Evolutionary conservation across 108 stramenopile genomes (phyloP).

Genomic region (Cyclotella atomus): DNA sequence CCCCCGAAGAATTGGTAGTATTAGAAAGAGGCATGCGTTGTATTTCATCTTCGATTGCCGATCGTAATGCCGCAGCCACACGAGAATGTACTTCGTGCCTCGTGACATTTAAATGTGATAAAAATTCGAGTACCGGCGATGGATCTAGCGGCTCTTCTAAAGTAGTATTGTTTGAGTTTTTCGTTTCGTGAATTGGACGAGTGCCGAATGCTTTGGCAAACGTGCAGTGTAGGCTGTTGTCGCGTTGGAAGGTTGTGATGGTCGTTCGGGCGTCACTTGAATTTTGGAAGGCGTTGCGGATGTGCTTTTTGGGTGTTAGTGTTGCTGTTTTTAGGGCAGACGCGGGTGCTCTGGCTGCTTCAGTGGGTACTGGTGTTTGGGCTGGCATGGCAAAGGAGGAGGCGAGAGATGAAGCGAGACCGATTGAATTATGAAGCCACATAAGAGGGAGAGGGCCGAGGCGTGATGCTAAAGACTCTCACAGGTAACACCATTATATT

Average conservation of each 20-base stretch:
- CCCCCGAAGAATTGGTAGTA: constrained; percentile 4
- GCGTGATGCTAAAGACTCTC: too few relatives aligned
- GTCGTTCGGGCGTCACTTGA: constrained; percentile 61
- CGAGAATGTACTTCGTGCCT: constrained; percentile 83
- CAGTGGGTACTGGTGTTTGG: background rate
- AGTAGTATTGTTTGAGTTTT: background rate
- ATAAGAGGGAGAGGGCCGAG: too few relatives aligned
- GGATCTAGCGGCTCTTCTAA: constrained; percentile 72
- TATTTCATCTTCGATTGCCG: constrained; percentile 82
- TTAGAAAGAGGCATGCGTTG: constrained; percentile 59
- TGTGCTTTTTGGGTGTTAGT: constrained; percentile 23
- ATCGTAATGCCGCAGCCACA: constrained; percentile 68
- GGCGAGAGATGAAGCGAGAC: too few relatives aligned
- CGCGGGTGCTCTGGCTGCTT: background rate
- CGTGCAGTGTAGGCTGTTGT: constrained; percentile 77
- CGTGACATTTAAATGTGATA: constrained; percentile 74
- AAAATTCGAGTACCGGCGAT: constrained; percentile 76
- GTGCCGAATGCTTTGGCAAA: constrained; percentile 83
- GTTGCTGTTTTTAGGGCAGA: constrained; percentile 6
- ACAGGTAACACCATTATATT: too few relatives aligned
- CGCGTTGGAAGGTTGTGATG: constrained; percentile 72
- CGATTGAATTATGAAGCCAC: too few relatives aligned
- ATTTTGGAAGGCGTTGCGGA: constrained; percentile 49
- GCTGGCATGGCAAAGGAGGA: too few relatives aligned
- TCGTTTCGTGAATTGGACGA: constrained; percentile 49